These are phyloP conservation scores for Trypanosoma avium DNA, from an alignment of 208 protist species.

Conservation along the genomic window DNA sequence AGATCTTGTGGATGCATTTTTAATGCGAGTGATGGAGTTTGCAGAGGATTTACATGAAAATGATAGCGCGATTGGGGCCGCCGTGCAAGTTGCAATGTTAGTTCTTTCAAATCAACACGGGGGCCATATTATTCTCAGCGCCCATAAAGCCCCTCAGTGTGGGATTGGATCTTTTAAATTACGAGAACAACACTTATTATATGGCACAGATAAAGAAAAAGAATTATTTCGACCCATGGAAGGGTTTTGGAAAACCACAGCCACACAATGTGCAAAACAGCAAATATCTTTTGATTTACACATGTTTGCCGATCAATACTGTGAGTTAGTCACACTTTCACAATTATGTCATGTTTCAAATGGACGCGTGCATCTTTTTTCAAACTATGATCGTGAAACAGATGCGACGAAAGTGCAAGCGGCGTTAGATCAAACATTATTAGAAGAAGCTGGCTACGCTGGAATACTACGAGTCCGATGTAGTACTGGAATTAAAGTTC, in stretches of 20 bases:
- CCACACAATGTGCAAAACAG: constrained; percentile 61
- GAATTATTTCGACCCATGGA: constrained; percentile 77
- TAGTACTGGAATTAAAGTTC: constrained; percentile 77
- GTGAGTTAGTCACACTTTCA: constrained; percentile 87
- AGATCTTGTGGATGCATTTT: constrained; percentile 63
- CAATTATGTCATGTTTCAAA: constrained; percentile 82
- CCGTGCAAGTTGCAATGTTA: constrained; percentile 73
- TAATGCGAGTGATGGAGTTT: constrained; percentile 45
- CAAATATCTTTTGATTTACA: constrained; percentile 91
- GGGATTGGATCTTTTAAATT: constrained; percentile 69
- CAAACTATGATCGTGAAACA: constrained; percentile 67
- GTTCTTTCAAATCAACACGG: constrained; percentile 80
- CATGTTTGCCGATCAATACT: constrained; percentile 75
- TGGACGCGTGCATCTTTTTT: constrained; percentile 71
- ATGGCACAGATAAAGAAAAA: constrained; percentile 88
- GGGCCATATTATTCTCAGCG: constrained; percentile 67
- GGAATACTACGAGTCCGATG: constrained; percentile 91
- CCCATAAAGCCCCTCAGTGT: constrained; percentile 47
- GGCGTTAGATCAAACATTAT: constrained; percentile 50
- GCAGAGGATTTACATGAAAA: constrained; percentile 52
- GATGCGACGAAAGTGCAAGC: constrained; percentile 68
- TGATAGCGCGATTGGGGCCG: constrained; percentile 74
- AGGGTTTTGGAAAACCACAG: constrained; percentile 83
- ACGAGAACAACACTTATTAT: constrained; percentile 83
- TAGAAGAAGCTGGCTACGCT: constrained; percentile 87